These are phyloP conservation scores for Eremochloa ophiuroides DNA, from an alignment of 176 grass and related monocot species.

Conservation along the genomic window DNA sequence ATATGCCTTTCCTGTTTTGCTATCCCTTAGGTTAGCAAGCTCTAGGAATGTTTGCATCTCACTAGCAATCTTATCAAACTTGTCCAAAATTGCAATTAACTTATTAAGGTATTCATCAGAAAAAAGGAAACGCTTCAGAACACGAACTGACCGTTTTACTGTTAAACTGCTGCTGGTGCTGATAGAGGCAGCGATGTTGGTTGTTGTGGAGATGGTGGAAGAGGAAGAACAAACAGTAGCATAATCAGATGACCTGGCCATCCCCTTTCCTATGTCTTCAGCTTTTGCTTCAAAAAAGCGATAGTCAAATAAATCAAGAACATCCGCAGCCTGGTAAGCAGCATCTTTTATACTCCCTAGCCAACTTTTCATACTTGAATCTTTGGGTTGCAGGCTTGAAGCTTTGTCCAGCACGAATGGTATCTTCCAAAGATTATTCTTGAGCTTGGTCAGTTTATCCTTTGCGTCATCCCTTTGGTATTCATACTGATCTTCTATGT, in stretches of 20 bases:
- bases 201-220: not conserved
- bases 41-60: constrained; percentile 9
- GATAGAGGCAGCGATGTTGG: not conserved
- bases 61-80: constrained; percentile 16
- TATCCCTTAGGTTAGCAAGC: not conserved
- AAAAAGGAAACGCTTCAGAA: not conserved
- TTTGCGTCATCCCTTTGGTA: constrained; percentile 30
- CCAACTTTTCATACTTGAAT: not conserved
- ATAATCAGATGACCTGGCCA: not conserved
- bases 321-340: constrained; percentile 24
- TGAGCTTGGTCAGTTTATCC: constrained; percentile 26
- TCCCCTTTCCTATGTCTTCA: not conserved
- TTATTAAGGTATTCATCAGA: constrained; percentile 8
- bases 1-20: not conserved
- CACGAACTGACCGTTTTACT: not conserved
- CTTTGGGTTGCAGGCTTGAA: not conserved
- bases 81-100: not conserved
- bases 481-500: constrained; percentile 27
- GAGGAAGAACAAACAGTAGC: not conserved
- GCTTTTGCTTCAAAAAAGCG: constrained; percentile 9
- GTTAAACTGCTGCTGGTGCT: not conserved
- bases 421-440: constrained; percentile 1
- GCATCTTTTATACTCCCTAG: constrained; percentile 30
- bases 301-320: constrained; percentile 35
- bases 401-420: not conserved